Evolutionary conservation across 139 green algal species (phyloP).

Genomic region (Chloropicon primus): DNA sequence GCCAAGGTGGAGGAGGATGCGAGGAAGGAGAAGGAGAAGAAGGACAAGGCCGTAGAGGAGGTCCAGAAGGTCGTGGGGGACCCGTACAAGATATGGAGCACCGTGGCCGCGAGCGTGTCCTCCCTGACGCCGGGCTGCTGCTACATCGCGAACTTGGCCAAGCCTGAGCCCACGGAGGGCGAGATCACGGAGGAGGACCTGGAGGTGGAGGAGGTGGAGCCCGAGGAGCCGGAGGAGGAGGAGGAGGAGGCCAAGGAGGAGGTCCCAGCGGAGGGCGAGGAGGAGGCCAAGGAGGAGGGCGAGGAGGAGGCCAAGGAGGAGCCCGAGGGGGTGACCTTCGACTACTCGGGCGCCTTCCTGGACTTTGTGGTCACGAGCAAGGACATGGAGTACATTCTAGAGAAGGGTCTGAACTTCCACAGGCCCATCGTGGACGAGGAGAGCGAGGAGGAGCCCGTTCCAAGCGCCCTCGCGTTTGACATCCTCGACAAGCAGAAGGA

Average conservation of each 20-base stretch:
- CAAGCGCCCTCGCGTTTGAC: not conserved
- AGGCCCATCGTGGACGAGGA: not conserved
- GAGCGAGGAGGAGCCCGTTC: not conserved
- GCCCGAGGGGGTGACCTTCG: not conserved
- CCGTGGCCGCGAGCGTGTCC: not conserved
- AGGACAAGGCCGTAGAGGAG: not conserved
- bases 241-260: not conserved
- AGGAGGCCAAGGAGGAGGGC: not conserved
- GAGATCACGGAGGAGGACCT: constrained; percentile 1
- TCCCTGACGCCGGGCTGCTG: not conserved
- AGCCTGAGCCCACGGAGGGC: not conserved
- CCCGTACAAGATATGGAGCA: not conserved
- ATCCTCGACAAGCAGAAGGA: not conserved
- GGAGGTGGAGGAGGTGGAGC: not conserved
- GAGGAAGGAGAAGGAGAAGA: not conserved
- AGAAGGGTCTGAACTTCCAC: not conserved
- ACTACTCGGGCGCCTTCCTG: constrained; percentile 4
- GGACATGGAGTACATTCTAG: not conserved
- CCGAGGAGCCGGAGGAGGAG: not conserved
- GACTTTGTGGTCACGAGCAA: constrained; percentile 1
- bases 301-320: not conserved
- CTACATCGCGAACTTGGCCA: constrained; percentile 5
- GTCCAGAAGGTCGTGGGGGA: not conserved
- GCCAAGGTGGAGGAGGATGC: not conserved
- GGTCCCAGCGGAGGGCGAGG: not conserved